Evolutionary conservation across 768 basidiomycete species (phyloP), one percentile per base, ranked within the genome.

Genomic region (Mycena vitilis): DNA sequence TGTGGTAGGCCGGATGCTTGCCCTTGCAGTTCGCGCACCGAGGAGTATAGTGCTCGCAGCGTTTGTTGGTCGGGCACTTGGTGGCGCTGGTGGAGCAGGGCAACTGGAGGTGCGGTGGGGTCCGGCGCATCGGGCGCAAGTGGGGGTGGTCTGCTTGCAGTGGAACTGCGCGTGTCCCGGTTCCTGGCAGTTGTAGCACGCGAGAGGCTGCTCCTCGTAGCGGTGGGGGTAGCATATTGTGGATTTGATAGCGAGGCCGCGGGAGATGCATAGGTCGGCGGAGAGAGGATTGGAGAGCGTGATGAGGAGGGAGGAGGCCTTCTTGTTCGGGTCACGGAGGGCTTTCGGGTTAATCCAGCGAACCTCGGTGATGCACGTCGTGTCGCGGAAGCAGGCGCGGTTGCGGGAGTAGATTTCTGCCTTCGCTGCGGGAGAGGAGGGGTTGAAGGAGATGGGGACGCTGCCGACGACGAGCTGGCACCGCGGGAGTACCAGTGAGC

Each of bases 311-410:
- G 64, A 66, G 11, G 64, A 66, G 5, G 64, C 45, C 18, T 36
- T 44, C 49, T 66, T 66, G 12, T 59, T 44, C 11, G 60, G 60
- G 60, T 59, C 55, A 13, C 38, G 38, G n/a, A n/a, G n/a, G n/a
- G n/a, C n/a, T n/a, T n/a, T n/a, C n/a, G n/a, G n/a, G n/a, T n/a
- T n/a, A n/a, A n/a, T n/a, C n/a, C n/a, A n/a, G n/a, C n/a, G n/a
- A n/a, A n/a, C n/a, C n/a, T n/a, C n/a, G n/a, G n/a, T n/a, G n/a
- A n/a, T n/a, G n/a, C n/a, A n/a, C n/a, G n/a, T n/a, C n/a, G n/a
- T n/a, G n/a, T n/a, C n/a, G n/a, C n/a, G n/a, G n/a, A n/a, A n/a
- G n/a, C n/a, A n/a, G n/a, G n/a, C n/a, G n/a, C n/a, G n/a, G n/a
- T n/a, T n/a, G n/a, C n/a, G n/a, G n/a, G n/a, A n/a, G n/a, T n/a